Percentiles rank a stretch among this genome's conserved stretches.
Conservation (phyloP, 352 stramenopile species). For the Globisporangium viniferum region DNA sequence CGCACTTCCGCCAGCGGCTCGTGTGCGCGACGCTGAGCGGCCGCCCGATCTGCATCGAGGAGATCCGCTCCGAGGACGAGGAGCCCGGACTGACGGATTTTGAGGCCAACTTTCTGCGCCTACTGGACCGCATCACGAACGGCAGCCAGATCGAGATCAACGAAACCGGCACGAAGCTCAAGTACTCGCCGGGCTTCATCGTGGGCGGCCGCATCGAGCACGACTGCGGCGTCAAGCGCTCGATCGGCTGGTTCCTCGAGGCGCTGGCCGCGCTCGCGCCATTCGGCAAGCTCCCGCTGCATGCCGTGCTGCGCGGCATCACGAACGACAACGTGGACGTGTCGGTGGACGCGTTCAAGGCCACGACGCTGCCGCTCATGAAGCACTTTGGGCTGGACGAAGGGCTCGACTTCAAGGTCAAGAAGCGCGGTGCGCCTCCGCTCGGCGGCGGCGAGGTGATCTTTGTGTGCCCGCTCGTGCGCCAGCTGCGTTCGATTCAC, state of each 20-base stretch:
- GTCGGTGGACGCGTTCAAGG: slow-evolving; percentile 94
- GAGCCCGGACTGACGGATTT: slow-evolving; percentile 94
- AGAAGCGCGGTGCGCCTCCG: slow-evolving; percentile 88
- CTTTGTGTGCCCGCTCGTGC: slow-evolving; percentile 94
- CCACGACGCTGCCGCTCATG: slow-evolving; percentile 94
- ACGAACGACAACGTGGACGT: slow-evolving; percentile 93
- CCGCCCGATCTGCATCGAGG: slow-evolving; percentile 91
- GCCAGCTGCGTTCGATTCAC: slow-evolving; percentile 93
- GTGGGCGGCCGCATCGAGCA: slow-evolving; percentile 94
- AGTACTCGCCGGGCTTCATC: slow-evolving; percentile 96
- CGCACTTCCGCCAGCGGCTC: slow-evolving; percentile 94
- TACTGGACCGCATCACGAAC: slow-evolving; percentile 97
- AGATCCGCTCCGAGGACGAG: slow-evolving; percentile 94
- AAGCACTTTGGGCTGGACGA: slow-evolving; percentile 96
- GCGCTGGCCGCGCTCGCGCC: slow-evolving; percentile 95
- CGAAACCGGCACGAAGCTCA: slow-evolving; percentile 96
- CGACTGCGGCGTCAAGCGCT: slow-evolving; percentile 89
- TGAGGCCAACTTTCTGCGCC: slow-evolving; percentile 95
- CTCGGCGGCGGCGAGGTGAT: slow-evolving; percentile 87
- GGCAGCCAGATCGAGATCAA: slow-evolving; percentile 99
- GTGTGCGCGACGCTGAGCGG: slow-evolving; percentile 91
- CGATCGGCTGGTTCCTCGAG: slow-evolving; percentile 99
- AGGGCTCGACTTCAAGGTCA: slow-evolving; percentile 81
- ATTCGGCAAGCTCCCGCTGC: slow-evolving; percentile 96
- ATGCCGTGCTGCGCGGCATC: slow-evolving; percentile 93